A percentile compares a stretch with the other conserved stretches of the same genome.
phyloP scores from a whole-genome alignment of 306 rosid genomes.

The Cucurbita ficifolia region DNA sequence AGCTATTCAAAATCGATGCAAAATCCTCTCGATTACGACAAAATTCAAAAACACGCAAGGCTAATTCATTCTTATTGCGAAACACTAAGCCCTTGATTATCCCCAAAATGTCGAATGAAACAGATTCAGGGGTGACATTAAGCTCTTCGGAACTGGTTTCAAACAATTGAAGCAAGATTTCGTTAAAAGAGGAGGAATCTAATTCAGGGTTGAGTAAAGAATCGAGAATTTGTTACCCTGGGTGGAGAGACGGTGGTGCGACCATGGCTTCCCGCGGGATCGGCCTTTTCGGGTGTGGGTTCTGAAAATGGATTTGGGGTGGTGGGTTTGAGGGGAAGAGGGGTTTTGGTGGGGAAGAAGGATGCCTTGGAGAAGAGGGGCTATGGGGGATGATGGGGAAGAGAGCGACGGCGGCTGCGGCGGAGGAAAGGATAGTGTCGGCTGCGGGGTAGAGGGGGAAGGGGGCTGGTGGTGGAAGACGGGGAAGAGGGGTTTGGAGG shows the following conservation, averaged over 20 bases:
- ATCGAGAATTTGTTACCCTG: slow-evolving; percentile 40
- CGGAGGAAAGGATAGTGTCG: not conserved
- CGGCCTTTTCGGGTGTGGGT: slow-evolving; percentile 38
- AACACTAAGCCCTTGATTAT: slow-evolving; percentile 55
- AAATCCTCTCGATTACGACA: slow-evolving; percentile 22
- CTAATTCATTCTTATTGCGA: slow-evolving; percentile 38
- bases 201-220: slow-evolving; percentile 31
- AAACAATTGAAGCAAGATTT: slow-evolving; percentile 18
- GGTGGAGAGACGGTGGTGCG: slow-evolving; percentile 32
- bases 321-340: slow-evolving; percentile 1
- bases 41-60: slow-evolving; percentile 47
- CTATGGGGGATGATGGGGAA: slow-evolving; percentile 16
- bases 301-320: slow-evolving; percentile 11
- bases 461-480: slow-evolving; percentile 18
- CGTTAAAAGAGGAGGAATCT: slow-evolving; percentile 16
- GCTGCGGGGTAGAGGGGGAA: slow-evolving; percentile 16
- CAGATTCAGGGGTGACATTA: slow-evolving; percentile 8
- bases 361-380: slow-evolving; percentile 39
- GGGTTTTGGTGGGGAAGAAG: slow-evolving; percentile 11
- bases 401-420: not conserved
- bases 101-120: slow-evolving; percentile 39
- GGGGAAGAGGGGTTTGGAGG: slow-evolving; percentile 22
- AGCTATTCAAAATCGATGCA: slow-evolving; percentile 21
- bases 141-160: slow-evolving; percentile 8
- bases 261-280: slow-evolving; percentile 69